Evolutionary conservation across 1,139 yeast species (phyloP), one percentile per base, ranked within the genome.

Genomic region (Magnusiomyces paraingens): DNA sequence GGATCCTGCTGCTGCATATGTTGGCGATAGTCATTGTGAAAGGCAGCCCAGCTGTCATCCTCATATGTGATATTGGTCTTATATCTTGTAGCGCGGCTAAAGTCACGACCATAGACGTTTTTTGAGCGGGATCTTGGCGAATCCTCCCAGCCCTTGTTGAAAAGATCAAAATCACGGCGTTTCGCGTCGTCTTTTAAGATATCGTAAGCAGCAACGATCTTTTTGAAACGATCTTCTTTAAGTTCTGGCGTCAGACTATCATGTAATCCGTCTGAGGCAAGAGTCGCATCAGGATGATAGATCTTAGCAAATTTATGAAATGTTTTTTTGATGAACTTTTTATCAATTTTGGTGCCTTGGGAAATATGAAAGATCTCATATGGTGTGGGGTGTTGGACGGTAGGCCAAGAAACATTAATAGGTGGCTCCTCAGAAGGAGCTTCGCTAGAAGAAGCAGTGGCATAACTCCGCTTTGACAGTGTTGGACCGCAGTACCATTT

Each of bases 201-300:
- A 14, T 81, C 81, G 66, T 93, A 91, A 0, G 96, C 96, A 29
- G 81, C 79, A 41, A 84, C 83, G 4, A 90, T 70, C 58, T 77
- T 73, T 63, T 86, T 87, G 68, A 89, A 91, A 55, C 96, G 71
- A 15, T 73, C 77, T 4, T 63, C 62, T 50, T 62, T 59, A 21
- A 57, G 55, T 32, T 57, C 59, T 4, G 50, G 49, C n/a, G 57
- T 47, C 15, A 57, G 47, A 15, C 53, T 56, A 20, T n/a, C 12
- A 15, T 11, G 21, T 40, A 40, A 17, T 38, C 41, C 41, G 12
- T 39, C 57, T 10, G 42, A 53, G 20, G 56, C 56, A 11, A 42
- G 35, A 8, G 60, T 60, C 5, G 84, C 71, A 70, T 93, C 99
- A 0, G 99, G 98, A 64, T 93, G 98, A 64, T 93, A 91, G 6